These are phyloP conservation scores for Aspergillus sp. DNA, from an alignment of 2,329 filamentous ascomycete species.

Conservation along the genomic window DNA sequence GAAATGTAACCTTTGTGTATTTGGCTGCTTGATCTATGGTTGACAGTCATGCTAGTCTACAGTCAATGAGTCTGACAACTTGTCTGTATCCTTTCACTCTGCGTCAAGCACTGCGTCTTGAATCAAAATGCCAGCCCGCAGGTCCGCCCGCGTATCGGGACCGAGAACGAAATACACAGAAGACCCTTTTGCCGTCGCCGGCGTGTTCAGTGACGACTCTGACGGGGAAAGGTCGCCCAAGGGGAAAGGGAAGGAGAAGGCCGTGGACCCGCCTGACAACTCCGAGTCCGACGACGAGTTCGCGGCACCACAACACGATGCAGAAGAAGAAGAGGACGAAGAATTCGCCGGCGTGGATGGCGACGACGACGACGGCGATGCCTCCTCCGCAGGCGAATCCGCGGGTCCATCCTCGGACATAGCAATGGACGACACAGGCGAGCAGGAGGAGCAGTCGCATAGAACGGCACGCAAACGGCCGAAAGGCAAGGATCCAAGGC, in stretches of 20 bases:
- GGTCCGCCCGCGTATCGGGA: slow-evolving; percentile 25
- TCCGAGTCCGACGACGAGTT: slow-evolving; percentile 27
- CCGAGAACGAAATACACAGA: slow-evolving; percentile 23
- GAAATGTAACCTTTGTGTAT: too few species aligned
- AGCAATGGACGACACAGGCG: slow-evolving; percentile 4
- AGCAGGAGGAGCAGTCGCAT: background rate
- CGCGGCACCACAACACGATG: slow-evolving; percentile 15
- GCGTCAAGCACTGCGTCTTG: too few species aligned
- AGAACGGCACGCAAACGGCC: too few species aligned
- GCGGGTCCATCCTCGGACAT: slow-evolving; percentile 2
- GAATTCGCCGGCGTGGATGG: slow-evolving; percentile 10
- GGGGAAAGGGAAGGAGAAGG: slow-evolving; percentile 9
- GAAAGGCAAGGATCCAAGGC: slow-evolving; percentile 5
- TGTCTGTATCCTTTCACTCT: too few species aligned
- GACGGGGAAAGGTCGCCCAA: slow-evolving; percentile 10
- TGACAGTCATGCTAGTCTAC: too few species aligned
- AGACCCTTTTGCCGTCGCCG: slow-evolving; percentile 27
- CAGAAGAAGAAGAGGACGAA: slow-evolving; percentile 11
- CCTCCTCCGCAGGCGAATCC: slow-evolving; percentile 7
- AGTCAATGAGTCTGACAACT: too few species aligned
- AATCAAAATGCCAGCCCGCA: slow-evolving; percentile 20
- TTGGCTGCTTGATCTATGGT: too few species aligned
- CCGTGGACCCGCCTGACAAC: slow-evolving; percentile 10
- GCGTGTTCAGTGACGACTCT: slow-evolving; percentile 23
- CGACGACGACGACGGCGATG: slow-evolving; percentile 4